These are phyloP conservation scores for Boletales sp. DNA, from an alignment of 768 basidiomycete species.

Conservation along the genomic window DNA sequence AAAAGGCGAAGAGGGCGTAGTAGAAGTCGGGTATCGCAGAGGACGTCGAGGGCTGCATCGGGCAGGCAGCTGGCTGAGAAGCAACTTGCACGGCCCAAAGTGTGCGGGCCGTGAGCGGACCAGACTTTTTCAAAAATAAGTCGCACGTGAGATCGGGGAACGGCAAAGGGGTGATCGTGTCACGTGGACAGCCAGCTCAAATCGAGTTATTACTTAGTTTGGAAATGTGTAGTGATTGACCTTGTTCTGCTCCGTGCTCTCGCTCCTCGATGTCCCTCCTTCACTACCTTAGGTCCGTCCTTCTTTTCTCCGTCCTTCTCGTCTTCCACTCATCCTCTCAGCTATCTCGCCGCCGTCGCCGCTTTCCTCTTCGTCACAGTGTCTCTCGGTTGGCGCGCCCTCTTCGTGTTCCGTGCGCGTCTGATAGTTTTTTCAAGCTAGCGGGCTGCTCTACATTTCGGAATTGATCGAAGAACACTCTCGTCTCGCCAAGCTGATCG, in stretches of 20 bases:
- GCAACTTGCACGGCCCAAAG: too few relatives aligned
- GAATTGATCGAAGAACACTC: conserved; percentile 96
- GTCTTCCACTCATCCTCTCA: conserved; percentile 21
- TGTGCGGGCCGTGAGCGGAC: too few relatives aligned
- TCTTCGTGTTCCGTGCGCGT: neutral
- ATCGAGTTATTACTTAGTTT: neutral
- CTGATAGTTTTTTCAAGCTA: conserved; percentile 51
- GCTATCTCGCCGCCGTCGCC: conserved; percentile 71
- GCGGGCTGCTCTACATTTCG: conserved; percentile 89
- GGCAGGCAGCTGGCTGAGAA: neutral
- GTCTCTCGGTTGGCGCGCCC: conserved; percentile 67
- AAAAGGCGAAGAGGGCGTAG: conserved; percentile 69
- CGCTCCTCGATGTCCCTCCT: conserved; percentile 48
- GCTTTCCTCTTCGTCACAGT: conserved; percentile 90
- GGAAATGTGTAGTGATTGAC: neutral
- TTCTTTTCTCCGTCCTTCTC: neutral
- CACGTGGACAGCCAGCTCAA: too few relatives aligned
- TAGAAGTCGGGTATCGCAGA: conserved; percentile 74
- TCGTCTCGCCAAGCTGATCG: conserved; percentile 72
- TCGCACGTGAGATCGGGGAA: too few relatives aligned
- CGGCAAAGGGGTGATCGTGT: too few relatives aligned
- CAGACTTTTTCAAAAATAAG: too few relatives aligned
- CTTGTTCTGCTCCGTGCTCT: neutral
- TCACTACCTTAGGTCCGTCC: conserved; percentile 56
- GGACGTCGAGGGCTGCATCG: conserved; percentile 35